Percentiles rank a stretch among this genome's conserved stretches.
Conservation (phyloP, 164 flowering plant genomes). For the Echeveria elegans region DNA sequence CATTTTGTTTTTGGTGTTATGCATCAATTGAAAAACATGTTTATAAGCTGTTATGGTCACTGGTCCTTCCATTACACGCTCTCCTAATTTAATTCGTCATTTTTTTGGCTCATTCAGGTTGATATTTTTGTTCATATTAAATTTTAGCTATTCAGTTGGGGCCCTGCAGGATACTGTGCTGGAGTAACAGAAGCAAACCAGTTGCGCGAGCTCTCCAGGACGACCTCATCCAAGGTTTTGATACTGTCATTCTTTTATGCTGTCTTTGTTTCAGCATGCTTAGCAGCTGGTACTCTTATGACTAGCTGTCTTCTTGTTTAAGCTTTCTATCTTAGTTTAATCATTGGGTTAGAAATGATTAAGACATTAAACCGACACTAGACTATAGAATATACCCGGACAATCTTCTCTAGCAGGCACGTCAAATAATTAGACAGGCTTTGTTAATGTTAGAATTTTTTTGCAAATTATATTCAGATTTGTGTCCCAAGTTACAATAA, state of each 20-base stretch:
- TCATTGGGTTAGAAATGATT: not conserved
- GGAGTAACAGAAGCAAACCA: not conserved
- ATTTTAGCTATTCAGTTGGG: not conserved
- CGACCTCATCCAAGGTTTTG: not conserved
- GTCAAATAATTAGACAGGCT: too few species aligned
- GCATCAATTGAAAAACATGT: not conserved
- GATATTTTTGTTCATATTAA: not conserved
- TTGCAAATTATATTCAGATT: too few species aligned
- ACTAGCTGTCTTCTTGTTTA: not conserved
- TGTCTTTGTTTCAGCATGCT: not conserved
- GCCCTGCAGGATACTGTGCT: not conserved
- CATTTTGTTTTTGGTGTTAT: not conserved
- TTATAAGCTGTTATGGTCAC: slow-evolving; percentile 1
- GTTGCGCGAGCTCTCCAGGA: not conserved
- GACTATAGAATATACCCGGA: too few species aligned
- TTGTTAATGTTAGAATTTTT: too few species aligned
- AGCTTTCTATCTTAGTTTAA: not conserved
- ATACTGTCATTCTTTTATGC: not conserved
- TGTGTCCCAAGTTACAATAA: too few species aligned
- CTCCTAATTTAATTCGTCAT: not conserved
- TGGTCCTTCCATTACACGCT: not conserved
- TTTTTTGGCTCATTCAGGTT: not conserved
- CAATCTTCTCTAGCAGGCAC: not conserved
- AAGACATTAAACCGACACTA: not conserved
- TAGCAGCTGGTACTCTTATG: not conserved